Percentiles rank a stretch among this genome's conserved stretches.
phyloP scores from a whole-genome alignment of 371 early-diverging fungal species.

The Apophysomyces variabilis region DNA sequence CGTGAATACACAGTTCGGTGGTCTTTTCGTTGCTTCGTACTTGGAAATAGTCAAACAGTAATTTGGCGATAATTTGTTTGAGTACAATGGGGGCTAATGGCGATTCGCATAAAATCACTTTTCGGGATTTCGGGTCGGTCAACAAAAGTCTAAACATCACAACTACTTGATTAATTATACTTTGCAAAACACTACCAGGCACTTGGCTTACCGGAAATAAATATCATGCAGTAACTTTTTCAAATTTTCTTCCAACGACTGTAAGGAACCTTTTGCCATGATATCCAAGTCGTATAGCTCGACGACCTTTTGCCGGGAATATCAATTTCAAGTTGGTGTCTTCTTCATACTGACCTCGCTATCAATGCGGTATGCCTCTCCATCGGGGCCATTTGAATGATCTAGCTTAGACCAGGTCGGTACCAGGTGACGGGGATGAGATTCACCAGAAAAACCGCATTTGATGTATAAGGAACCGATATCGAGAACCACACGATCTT shows the following conservation, averaged over 20 bases:
- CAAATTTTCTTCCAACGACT: conserved; percentile 44
- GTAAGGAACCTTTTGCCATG: conserved; percentile 43
- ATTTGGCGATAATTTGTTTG: conserved; percentile 72
- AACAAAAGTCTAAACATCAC: conserved; percentile 59
- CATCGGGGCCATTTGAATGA: conserved; percentile 35
- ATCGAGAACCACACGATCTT: conserved; percentile 88
- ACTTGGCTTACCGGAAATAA: conserved; percentile 42
- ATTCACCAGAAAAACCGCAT: conserved; percentile 89
- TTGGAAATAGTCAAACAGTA: conserved; percentile 80
- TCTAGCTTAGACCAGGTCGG: conserved; percentile 54
- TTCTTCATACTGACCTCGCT: conserved; percentile 38
- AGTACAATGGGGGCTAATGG: conserved; percentile 74
- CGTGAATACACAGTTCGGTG: no score
- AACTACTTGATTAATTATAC: no score
- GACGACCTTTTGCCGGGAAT: conserved; percentile 24
- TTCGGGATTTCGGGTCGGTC: conserved; percentile 85
- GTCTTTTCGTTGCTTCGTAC: conserved; percentile 34
- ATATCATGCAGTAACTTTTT: conserved; percentile 49
- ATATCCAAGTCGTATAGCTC: conserved; percentile 61
- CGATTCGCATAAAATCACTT: conserved; percentile 87
- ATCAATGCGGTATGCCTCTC: conserved; percentile 50
- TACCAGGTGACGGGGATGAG: conserved; percentile 75
- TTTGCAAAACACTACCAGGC: no score
- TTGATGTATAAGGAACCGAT: conserved; percentile 84
- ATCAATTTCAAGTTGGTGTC: neutral